Base-by-base conservation (phyloP, 331 rosid genomes). In the Malus hybrid region DNA sequence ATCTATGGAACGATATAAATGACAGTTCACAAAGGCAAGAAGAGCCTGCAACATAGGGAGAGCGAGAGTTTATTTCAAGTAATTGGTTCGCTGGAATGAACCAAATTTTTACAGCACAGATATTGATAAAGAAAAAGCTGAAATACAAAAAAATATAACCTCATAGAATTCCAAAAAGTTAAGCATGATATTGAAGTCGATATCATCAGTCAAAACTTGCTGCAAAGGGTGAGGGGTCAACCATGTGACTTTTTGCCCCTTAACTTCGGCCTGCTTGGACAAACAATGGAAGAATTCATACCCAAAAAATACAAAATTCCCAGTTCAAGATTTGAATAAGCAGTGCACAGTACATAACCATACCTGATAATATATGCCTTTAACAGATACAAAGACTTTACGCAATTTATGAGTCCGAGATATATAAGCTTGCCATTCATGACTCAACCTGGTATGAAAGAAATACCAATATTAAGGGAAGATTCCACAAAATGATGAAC, bases 301-400 rank as follows among this genome's bases (percentile, higher is more conserved):
- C 9, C 46, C 8, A 27, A 48, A 39, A 14, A 16, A 44, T 29
- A 72, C 10, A 61, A 18, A 36, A 56, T 16, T 19, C 3, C 60
- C 15, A 10, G 33, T 15, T 31, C 3, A 62, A 32, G 52, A 83
- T 11, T 64, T 42, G 32, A 13, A 55, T 67, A 76, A 70, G 63
- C 61, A 7, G 65, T 34, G 76, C 27, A 48, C 46, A 65, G 64
- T 24, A 46, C 10, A 27, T 4, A 76, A 52, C 24, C 0, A 20
- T 81, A 93, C 98, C 97, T 91, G 96, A 84, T 86, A 91, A 87
- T 93, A 91, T 71, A 91, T 87, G 76, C 98, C 98, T 81, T 91
- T 93, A 65, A 93, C 95, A 71, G 95, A 88, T 29, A 91, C 85
- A 70, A 91, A 93, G 39, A 88, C 86, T 81, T 93, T 91, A 46